phyloP scores from a whole-genome alignment of 2,329 filamentous ascomycete genomes.

The Pseudohalonectria lignicola region DNA sequence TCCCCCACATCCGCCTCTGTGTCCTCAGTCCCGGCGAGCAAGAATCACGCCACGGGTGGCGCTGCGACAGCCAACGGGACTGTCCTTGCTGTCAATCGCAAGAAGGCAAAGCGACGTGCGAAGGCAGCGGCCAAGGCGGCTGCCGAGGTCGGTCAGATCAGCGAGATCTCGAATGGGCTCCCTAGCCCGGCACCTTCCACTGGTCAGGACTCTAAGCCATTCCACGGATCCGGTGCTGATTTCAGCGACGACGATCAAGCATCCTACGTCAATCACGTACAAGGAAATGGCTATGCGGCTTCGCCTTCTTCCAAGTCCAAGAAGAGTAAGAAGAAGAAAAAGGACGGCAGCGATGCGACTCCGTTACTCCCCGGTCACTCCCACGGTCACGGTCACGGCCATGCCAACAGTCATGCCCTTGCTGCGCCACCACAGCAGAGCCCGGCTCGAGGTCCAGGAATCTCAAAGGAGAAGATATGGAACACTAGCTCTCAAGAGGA shows the following conservation, averaged over 20 bases:
- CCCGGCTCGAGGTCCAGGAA: conserved; percentile 12
- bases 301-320: conserved; percentile 30
- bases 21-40: conserved; percentile 17
- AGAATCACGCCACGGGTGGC: conserved; percentile 1
- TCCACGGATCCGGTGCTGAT: conserved; percentile 41
- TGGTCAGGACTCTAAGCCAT: conserved; percentile 13
- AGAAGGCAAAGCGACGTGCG: conserved; percentile 88
- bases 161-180: conserved; percentile 25
- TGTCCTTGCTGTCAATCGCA: conserved; percentile 55
- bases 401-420: background rate
- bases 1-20: conserved; percentile 30
- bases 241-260: conserved; percentile 45
- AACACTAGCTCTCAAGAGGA: conserved; percentile 92
- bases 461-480: conserved; percentile 84
- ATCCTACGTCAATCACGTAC: conserved; percentile 27
- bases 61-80: conserved; percentile 5
- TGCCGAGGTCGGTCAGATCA: conserved; percentile 24
- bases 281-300: conserved; percentile 16
- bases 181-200: conserved; percentile 20
- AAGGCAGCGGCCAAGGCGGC: conserved; percentile 68
- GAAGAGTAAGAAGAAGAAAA: conserved; percentile 63
- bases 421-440: conserved; percentile 9
- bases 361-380: conserved; percentile 10
- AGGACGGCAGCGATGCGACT: conserved; percentile 30
- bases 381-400: conserved; percentile 5